Percentiles rank a stretch among this genome's conserved stretches.
These are phyloP conservation scores for Cladochytrium replicatum DNA, from an alignment of 192 early-diverging fungal genomes.

Conservation along the genomic window DNA sequence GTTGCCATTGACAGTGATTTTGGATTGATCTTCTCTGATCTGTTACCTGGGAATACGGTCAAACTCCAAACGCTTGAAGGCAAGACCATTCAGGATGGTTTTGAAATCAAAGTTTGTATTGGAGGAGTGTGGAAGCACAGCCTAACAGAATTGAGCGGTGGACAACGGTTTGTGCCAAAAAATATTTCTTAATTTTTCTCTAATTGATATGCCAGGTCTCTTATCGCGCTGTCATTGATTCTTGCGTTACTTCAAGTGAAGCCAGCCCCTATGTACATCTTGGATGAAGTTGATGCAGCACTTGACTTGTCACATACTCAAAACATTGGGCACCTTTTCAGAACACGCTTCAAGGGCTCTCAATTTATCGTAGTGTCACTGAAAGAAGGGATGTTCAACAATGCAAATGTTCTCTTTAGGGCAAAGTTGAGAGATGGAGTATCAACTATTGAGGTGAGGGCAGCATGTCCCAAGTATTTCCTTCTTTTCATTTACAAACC, in stretches of 20 bases:
- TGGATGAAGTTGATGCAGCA: slow-evolving; percentile 98
- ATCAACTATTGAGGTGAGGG: slow-evolving; percentile 85
- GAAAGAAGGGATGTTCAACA: slow-evolving; percentile 99
- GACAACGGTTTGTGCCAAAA: slow-evolving; percentile 57
- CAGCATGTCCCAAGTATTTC: neutral
- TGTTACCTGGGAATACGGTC: slow-evolving; percentile 84
- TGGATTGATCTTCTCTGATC: slow-evolving; percentile 89
- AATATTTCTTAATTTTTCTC: slow-evolving; percentile 5
- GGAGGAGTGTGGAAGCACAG: slow-evolving; percentile 97
- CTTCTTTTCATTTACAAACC: neutral
- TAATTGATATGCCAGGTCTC: slow-evolving; percentile 46
- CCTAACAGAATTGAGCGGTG: slow-evolving; percentile 92
- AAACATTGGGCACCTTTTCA: slow-evolving; percentile 91
- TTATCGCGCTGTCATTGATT: slow-evolving; percentile 94
- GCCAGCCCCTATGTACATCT: slow-evolving; percentile 99
- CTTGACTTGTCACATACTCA: slow-evolving; percentile 97
- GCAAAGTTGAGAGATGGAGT: slow-evolving; percentile 92
- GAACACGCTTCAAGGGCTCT: slow-evolving; percentile 85
- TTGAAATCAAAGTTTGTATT: slow-evolving; percentile 90
- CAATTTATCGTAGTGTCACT: slow-evolving; percentile 98
- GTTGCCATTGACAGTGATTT: slow-evolving; percentile 60
- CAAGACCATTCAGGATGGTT: slow-evolving; percentile 62
- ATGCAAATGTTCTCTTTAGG: slow-evolving; percentile 92
- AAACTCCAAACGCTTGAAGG: slow-evolving; percentile 81
- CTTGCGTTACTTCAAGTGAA: slow-evolving; percentile 95